Conservation (phyloP, 108 stramenopile genomes). For the Pseudonitzschia multistriata region DNA sequence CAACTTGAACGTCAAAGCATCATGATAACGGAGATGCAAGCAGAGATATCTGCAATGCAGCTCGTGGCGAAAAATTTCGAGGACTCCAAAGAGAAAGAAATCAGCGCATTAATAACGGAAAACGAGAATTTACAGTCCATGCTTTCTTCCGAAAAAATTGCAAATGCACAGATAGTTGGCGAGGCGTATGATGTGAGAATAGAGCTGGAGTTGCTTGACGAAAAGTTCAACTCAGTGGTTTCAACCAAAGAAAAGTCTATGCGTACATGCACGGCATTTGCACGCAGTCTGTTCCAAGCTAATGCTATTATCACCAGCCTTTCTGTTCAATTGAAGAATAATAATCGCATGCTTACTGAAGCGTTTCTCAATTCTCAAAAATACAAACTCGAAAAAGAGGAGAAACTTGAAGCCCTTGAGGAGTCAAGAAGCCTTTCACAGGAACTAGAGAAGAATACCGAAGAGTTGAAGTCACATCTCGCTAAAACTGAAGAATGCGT, state of each 20-base stretch:
- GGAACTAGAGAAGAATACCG: neutral
- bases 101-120: neutral
- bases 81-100: conserved; percentile 5
- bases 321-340: neutral
- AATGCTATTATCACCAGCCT: conserved; percentile 12
- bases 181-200: conserved; percentile 15
- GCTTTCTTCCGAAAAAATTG: neutral
- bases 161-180: neutral
- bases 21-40: conserved; percentile 4
- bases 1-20: neutral
- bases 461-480: neutral
- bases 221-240: neutral
- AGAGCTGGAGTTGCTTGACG: neutral
- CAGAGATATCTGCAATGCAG: neutral
- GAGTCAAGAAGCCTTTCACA: neutral
- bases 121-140: neutral
- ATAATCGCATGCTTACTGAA: neutral
- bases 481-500: neutral
- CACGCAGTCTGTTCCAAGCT: neutral
- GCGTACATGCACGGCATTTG: neutral
- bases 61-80: neutral
- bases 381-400: neutral
- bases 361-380: neutral
- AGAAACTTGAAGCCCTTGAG: neutral
- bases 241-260: neutral